phyloP scores from a whole-genome alignment of 2,329 filamentous ascomycete species.

The Hypoxylon sp. region DNA sequence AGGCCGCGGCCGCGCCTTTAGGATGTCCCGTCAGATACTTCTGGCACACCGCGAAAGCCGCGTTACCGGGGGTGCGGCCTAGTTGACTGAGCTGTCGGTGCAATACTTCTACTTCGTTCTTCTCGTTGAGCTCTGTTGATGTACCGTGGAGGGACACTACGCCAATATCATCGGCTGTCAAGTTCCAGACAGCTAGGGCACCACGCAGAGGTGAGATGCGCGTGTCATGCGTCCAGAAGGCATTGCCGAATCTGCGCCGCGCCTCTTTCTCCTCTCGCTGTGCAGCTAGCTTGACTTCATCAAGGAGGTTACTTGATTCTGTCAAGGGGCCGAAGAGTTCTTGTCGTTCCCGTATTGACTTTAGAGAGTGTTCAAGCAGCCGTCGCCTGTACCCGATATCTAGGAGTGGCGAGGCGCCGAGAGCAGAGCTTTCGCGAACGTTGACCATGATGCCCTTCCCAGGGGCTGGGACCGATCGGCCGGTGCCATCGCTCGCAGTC shows the following conservation, averaged over 20 bases:
- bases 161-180: slow-evolving; percentile 57
- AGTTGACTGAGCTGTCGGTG: slow-evolving; percentile 56
- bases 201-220: slow-evolving; percentile 55
- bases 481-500: slow-evolving; percentile 55
- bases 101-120: slow-evolving; percentile 57
- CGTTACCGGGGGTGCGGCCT: slow-evolving; percentile 55
- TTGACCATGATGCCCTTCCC: slow-evolving; percentile 56
- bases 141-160: slow-evolving; percentile 60
- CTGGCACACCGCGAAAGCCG: slow-evolving; percentile 54
- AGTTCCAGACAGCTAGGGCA: slow-evolving; percentile 56
- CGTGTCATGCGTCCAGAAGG: slow-evolving; percentile 50
- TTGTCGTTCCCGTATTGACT: slow-evolving; percentile 42
- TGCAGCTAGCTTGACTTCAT: slow-evolving; percentile 41
- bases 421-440: slow-evolving; percentile 46
- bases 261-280: slow-evolving; percentile 45
- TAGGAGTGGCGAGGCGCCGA: slow-evolving; percentile 47
- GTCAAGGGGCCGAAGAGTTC: slow-evolving; percentile 29
- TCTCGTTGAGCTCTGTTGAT: slow-evolving; percentile 58
- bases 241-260: slow-evolving; percentile 49
- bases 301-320: slow-evolving; percentile 11
- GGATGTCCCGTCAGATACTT: slow-evolving; percentile 58
- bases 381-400: slow-evolving; percentile 50
- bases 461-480: slow-evolving; percentile 58
- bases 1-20: slow-evolving; percentile 57
- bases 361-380: slow-evolving; percentile 45